Evolutionary conservation across 768 basidiomycete genomes (phyloP).

Genomic region (Suillus subalutaceus): DNA sequence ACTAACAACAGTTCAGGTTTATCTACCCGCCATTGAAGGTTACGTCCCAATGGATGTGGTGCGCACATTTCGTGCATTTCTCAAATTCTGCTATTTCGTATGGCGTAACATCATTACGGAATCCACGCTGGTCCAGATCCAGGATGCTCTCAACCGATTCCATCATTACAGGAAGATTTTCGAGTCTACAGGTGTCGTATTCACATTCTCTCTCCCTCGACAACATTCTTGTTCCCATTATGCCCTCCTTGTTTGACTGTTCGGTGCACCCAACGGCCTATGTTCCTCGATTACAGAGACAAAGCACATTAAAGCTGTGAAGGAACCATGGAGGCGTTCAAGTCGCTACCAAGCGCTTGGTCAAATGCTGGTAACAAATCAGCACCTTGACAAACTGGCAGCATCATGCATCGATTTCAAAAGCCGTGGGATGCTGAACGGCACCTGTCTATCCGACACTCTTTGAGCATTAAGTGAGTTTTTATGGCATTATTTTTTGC

Average conservation of each 20-base stretch:
- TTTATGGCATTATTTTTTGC: not conserved
- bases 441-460: no score
- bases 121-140: no score
- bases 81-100: not conserved
- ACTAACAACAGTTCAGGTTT: not conserved
- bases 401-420: conserved; percentile 22
- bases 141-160: no score
- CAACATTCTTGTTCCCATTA: conserved; percentile 38
- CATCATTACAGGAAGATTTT: no score
- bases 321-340: conserved; percentile 36
- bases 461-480: no score
- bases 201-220: conserved; percentile 27
- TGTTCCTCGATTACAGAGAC: conserved; percentile 26
- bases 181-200: conserved; percentile 12
- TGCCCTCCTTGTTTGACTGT: conserved; percentile 19
- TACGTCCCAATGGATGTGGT: not conserved
- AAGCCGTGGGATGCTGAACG: not conserved
- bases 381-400: conserved; percentile 32
- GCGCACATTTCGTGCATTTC: not conserved
- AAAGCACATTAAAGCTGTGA: conserved; percentile 25
- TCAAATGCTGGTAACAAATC: conserved; percentile 34
- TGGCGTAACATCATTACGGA: no score
- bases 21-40: not conserved
- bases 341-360: conserved; percentile 32
- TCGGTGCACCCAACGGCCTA: conserved; percentile 32